Conservation (phyloP, 2,329 filamentous ascomycete species). For the Bretziella fagacearum region DNA sequence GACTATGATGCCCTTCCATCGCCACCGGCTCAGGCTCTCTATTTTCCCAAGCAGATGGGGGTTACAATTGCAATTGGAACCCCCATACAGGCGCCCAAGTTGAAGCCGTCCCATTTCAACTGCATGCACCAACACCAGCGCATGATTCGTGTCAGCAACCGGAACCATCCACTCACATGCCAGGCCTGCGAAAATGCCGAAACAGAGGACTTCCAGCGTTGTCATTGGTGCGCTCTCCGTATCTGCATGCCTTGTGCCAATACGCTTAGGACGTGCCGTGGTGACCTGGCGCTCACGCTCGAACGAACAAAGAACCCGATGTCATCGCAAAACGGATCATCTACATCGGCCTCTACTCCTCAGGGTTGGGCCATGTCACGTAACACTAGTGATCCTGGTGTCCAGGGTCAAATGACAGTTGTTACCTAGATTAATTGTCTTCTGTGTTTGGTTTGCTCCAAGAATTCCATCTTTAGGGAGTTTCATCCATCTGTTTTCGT, state of each 20-base stretch:
- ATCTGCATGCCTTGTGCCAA: constrained; percentile 33
- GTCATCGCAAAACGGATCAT: not conserved
- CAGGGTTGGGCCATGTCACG: not conserved
- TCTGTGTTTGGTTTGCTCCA: too few relatives aligned
- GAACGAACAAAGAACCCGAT: not conserved
- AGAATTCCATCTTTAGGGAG: too few relatives aligned
- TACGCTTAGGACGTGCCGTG: constrained; percentile 25
- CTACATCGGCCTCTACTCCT: not conserved
- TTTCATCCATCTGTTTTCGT: too few relatives aligned
- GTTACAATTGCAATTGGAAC: constrained; percentile 18
- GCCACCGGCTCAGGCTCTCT: constrained; percentile 23
- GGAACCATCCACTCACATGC: constrained; percentile 34
- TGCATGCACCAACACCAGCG: constrained; percentile 32
- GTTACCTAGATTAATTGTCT: too few relatives aligned
- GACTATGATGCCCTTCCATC: constrained; percentile 19
- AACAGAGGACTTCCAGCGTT: constrained; percentile 30
- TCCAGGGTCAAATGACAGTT: too few relatives aligned
- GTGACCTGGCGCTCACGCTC: constrained; percentile 23
- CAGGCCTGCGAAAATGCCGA: constrained; percentile 27
- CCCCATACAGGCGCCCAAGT: constrained; percentile 26
- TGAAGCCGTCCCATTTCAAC: constrained; percentile 28
- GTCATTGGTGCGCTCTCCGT: constrained; percentile 34
- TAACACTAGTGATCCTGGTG: not conserved
- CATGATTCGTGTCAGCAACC: constrained; percentile 33
- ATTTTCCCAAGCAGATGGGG: constrained; percentile 21